Conservation (phyloP, 805 yeast species). For the Suhomyces kilbournensis region DNA sequence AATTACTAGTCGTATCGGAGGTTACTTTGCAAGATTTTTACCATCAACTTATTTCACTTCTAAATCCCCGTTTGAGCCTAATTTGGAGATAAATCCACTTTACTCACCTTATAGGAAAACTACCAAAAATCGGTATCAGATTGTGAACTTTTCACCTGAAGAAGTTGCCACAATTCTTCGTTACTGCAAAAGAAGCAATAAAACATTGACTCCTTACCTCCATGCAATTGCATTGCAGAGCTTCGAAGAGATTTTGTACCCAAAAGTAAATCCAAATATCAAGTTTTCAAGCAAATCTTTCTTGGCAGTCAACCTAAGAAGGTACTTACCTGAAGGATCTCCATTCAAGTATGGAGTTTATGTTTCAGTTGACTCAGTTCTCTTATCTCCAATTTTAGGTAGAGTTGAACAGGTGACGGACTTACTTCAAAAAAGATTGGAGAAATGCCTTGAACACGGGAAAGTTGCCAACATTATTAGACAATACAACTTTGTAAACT, state of each 20-base stretch:
- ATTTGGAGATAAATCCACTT: conserved; percentile 1
- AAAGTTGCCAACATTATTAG: conserved; percentile 1
- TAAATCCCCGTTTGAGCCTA: neutral
- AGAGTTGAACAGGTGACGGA: neutral
- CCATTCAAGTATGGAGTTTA: conserved; percentile 3
- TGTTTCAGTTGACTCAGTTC: neutral
- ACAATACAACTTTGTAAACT: conserved; percentile 1
- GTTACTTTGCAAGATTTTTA: neutral
- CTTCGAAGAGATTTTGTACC: conserved; percentile 7
- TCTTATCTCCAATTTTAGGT: neutral
- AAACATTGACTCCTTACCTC: conserved; percentile 12
- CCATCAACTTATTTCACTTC: neutral
- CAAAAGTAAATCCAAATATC: neutral
- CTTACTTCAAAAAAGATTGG: neutral
- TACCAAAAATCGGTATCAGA: neutral
- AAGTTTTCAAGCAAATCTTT: conserved; percentile 6
- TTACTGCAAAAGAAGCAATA: conserved; percentile 6
- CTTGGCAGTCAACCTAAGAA: conserved; percentile 9
- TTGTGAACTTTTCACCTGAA: neutral
- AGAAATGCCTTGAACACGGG: neutral
- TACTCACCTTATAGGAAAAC: neutral
- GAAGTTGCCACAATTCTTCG: neutral
- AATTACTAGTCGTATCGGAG: neutral
- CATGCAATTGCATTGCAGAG: conserved; percentile 8
- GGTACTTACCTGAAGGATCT: conserved; percentile 3